These are phyloP conservation scores for Podochytrium sp. DNA, from an alignment of 192 early-diverging fungal genomes.

Conservation along the genomic window DNA sequence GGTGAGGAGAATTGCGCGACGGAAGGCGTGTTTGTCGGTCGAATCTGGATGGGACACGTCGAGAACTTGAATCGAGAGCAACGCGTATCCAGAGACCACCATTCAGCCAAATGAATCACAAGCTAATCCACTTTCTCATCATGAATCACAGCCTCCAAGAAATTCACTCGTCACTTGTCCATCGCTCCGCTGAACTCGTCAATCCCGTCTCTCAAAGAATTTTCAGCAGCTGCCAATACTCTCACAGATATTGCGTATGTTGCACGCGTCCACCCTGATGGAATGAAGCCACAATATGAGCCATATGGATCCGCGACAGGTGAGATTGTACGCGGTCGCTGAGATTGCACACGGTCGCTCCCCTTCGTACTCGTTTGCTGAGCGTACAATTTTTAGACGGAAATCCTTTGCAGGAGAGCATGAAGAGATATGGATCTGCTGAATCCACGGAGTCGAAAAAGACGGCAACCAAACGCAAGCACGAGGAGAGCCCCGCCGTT, in stretches of 20 bases:
- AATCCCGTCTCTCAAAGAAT: not conserved
- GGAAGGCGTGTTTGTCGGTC: not conserved
- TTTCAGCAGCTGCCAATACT: not conserved
- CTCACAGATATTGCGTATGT: not conserved
- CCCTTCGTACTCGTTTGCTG: not conserved
- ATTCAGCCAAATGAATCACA: too few species aligned
- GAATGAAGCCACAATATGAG: slow-evolving; percentile 8
- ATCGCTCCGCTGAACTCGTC: not conserved
- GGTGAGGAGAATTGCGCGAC: too few species aligned
- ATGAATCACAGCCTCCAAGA: slow-evolving; percentile 21
- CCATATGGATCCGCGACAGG: slow-evolving; percentile 12
- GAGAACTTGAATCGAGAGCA: not conserved
- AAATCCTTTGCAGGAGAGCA: not conserved
- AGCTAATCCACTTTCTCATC: too few species aligned
- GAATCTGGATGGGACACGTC: not conserved
- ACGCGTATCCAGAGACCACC: not conserved
- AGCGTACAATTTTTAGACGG: too few species aligned
- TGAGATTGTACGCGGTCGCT: not conserved
- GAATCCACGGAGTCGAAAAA: not conserved
- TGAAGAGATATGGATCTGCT: not conserved
- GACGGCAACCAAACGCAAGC: not conserved
- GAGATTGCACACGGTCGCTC: not conserved
- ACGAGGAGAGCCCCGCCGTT: not conserved
- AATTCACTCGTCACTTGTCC: slow-evolving; percentile 18
- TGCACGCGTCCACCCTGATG: slow-evolving; percentile 11